These are phyloP conservation scores for Chaetomiaceae sp. DNA, from an alignment of 2,329 filamentous ascomycete species.

Conservation along the genomic window DNA sequence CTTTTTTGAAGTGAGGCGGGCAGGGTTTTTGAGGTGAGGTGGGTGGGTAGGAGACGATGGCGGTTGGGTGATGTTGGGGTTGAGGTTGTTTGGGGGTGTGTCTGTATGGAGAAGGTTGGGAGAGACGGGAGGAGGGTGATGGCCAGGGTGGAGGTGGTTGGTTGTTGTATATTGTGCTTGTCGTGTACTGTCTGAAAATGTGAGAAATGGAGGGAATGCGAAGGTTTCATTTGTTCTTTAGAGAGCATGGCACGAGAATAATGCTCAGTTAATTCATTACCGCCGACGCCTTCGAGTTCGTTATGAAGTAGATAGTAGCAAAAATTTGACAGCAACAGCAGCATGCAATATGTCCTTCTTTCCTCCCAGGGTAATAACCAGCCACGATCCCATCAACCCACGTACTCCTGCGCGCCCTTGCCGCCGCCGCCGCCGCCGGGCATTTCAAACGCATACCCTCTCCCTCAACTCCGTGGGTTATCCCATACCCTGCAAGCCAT, in stretches of 20 bases:
- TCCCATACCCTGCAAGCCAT: not conserved
- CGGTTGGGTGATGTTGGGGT: not conserved
- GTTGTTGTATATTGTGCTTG: too few species aligned
- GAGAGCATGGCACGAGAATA: too few species aligned
- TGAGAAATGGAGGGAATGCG: too few species aligned
- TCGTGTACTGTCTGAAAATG: too few species aligned
- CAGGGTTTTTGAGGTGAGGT: not conserved
- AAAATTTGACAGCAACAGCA: not conserved
- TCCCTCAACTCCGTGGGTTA: slow-evolving; percentile 5
- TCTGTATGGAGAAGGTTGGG: not conserved
- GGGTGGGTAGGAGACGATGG: not conserved
- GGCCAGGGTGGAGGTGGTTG: too few species aligned
- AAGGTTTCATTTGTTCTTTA: too few species aligned
- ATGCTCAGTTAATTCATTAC: not conserved
- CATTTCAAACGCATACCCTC: too few species aligned
- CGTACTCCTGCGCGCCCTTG: too few species aligned
- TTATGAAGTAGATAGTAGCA: not conserved
- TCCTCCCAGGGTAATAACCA: not conserved
- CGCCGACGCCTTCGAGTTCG: too few species aligned
- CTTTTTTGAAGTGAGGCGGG: not conserved
- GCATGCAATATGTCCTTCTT: slow-evolving; percentile 1
- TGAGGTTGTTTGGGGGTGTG: too few species aligned
- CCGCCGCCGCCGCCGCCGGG: too few species aligned
- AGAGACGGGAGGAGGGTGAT: too few species aligned
- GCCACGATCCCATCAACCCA: not conserved